These are phyloP conservation scores for Deinandra increscens DNA, from an alignment of 129 eudicot genomes.

Conservation along the genomic window DNA sequence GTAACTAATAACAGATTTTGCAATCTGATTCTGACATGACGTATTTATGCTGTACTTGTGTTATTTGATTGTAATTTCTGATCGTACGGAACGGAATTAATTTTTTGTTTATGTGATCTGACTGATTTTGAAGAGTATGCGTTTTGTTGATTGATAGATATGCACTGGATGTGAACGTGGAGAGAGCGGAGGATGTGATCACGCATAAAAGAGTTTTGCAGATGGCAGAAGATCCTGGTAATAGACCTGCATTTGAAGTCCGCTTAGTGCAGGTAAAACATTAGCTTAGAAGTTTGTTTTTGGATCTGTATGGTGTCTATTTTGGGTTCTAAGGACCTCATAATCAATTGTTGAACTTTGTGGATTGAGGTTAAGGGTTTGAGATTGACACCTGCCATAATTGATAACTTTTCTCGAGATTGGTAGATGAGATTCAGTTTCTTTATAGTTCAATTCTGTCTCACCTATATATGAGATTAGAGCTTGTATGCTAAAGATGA, in stretches of 20 bases:
- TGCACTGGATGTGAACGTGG: slow-evolving; percentile 81
- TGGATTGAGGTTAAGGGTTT: background rate
- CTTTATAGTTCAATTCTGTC: background rate
- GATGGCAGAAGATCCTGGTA: slow-evolving; percentile 59
- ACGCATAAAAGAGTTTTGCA: slow-evolving; percentile 65
- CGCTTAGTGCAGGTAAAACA: slow-evolving; percentile 64
- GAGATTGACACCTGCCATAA: background rate
- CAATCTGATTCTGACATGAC: background rate
- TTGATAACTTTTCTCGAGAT: background rate
- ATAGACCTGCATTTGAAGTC: slow-evolving; percentile 61
- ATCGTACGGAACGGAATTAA: slow-evolving; percentile 4
- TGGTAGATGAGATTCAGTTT: background rate
- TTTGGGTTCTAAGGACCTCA: background rate
- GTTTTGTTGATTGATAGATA: slow-evolving; percentile 42
- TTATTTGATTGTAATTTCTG: background rate
- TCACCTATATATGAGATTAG: background rate
- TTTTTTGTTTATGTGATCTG: slow-evolving; percentile 3
- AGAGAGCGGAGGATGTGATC: slow-evolving; percentile 81
- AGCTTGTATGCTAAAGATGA: slow-evolving; percentile 14
- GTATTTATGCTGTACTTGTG: slow-evolving; percentile 2
- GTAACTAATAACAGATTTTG: slow-evolving; percentile 1
- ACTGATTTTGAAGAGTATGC: background rate
- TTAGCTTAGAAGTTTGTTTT: background rate
- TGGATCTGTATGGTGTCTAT: background rate
- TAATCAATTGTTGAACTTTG: background rate